These are phyloP conservation scores for Musa balbisiana DNA, from an alignment of 202 grass and related monocot species.

Conservation along the genomic window DNA sequence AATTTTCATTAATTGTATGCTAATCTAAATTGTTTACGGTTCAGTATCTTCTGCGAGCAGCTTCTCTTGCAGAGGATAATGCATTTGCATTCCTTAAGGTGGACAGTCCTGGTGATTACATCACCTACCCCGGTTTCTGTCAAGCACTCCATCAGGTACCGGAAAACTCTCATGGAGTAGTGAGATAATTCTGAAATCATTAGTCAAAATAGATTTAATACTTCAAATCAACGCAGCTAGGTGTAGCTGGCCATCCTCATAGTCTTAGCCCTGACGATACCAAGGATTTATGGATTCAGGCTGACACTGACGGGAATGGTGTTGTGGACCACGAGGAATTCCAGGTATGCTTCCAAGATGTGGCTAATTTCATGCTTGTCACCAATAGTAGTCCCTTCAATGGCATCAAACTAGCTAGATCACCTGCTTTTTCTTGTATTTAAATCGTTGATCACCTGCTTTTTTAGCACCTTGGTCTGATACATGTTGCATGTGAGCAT, in stretches of 20 bases:
- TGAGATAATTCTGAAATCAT: neutral
- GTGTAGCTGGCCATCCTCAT: slow-evolving; percentile 47
- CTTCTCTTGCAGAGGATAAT: slow-evolving; percentile 17
- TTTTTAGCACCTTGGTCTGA: too few species aligned
- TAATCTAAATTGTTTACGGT: neutral
- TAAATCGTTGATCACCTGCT: too few species aligned
- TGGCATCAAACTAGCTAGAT: too few species aligned
- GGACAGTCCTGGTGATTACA: slow-evolving; percentile 18
- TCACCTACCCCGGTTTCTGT: slow-evolving; percentile 24
- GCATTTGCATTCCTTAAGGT: slow-evolving; percentile 22
- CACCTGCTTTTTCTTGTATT: too few species aligned
- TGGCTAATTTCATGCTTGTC: too few species aligned
- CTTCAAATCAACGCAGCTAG: slow-evolving; percentile 40
- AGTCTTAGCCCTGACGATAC: slow-evolving; percentile 59
- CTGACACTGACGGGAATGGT: slow-evolving; percentile 57
- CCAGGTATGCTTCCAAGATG: slow-evolving; percentile 30
- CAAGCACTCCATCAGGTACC: slow-evolving; percentile 12
- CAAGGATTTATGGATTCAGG: slow-evolving; percentile 66
- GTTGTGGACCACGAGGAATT: slow-evolving; percentile 71
- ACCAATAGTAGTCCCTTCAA: too few species aligned
- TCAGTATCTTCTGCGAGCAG: slow-evolving; percentile 11
- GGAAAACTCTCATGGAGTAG: neutral
- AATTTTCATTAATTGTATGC: neutral
- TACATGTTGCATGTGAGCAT: too few species aligned
- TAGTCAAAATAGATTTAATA: neutral